A percentile compares a stretch with the other conserved stretches of the same genome.
Conservation (phyloP, 164 flowering plant genomes). For the Vitis rotundifolia region DNA sequence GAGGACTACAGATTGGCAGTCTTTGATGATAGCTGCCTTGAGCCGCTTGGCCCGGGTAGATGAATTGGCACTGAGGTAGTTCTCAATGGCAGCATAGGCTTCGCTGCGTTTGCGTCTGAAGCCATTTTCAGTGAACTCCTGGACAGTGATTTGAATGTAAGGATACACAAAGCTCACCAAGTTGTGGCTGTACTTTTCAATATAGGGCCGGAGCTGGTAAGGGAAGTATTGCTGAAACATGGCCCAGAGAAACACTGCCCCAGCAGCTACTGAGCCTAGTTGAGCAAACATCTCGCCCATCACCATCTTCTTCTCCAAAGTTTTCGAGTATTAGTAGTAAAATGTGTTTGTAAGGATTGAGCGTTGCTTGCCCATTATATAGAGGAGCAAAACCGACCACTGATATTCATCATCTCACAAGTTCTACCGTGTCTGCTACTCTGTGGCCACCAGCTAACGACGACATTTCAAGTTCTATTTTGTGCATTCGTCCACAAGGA, state of each 20-base stretch:
- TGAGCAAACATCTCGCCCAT: conserved; percentile 19
- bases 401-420: too few relatives aligned
- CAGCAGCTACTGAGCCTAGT: conserved; percentile 23
- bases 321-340: not conserved
- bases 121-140: conserved; percentile 36
- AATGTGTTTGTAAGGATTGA: too few relatives aligned
- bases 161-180: conserved; percentile 17
- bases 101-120: conserved; percentile 28
- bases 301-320: not conserved
- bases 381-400: too few relatives aligned
- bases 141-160: conserved; percentile 32
- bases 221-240: conserved; percentile 20
- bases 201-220: not conserved
- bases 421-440: too few relatives aligned
- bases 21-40: conserved; percentile 37
- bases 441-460: too few relatives aligned
- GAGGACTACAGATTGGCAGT: conserved; percentile 34
- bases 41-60: conserved; percentile 39
- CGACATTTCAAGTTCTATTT: too few relatives aligned
- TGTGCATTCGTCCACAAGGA: too few relatives aligned
- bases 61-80: conserved; percentile 40
- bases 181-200: conserved; percentile 4
- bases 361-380: too few relatives aligned
- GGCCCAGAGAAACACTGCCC: conserved; percentile 25
- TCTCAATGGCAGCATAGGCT: conserved; percentile 37